Evolutionary conservation across 1,139 yeast genomes (phyloP).

Genomic region (Taphrina confusa): DNA sequence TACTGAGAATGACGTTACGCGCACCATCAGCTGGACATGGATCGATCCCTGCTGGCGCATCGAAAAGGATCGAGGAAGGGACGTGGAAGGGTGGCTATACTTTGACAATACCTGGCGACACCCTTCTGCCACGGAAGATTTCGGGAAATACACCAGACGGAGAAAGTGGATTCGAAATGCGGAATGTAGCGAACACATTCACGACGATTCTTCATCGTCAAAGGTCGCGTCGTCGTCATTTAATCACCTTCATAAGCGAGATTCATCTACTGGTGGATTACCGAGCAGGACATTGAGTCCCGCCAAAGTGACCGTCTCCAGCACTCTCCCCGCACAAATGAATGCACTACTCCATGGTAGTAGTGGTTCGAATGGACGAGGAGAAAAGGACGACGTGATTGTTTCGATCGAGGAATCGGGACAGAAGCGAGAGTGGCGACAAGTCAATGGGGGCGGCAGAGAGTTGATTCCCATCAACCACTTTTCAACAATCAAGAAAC

Average conservation of each 20-base stretch:
- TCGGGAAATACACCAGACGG: conserved; percentile 74
- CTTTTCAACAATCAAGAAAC: conserved; percentile 14
- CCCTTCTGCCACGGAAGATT: conserved; percentile 78
- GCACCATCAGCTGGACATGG: conserved; percentile 70
- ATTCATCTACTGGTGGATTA: neutral
- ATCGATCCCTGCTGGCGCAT: conserved; percentile 88
- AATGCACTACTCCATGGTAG: too few species aligned
- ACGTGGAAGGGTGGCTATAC: conserved; percentile 82
- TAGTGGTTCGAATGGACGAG: neutral
- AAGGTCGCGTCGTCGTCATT: neutral
- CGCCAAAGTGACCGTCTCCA: neutral
- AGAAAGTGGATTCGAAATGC: conserved; percentile 33
- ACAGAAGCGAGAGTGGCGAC: conserved; percentile 25
- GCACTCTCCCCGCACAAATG: neutral
- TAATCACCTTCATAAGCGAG: neutral
- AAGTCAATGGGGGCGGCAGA: conserved; percentile 17
- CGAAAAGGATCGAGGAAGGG: conserved; percentile 46
- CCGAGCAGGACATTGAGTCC: conserved; percentile 7
- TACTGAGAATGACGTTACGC: conserved; percentile 48
- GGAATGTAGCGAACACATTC: conserved; percentile 17
- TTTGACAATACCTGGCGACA: conserved; percentile 93
- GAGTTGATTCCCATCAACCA: conserved; percentile 5
- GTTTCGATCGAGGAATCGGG: neutral
- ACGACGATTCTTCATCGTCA: neutral
- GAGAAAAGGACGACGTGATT: neutral